These are phyloP conservation scores for Centrapalus pauciflorus DNA, from an alignment of 129 eudicot genomes.

Conservation along the genomic window DNA sequence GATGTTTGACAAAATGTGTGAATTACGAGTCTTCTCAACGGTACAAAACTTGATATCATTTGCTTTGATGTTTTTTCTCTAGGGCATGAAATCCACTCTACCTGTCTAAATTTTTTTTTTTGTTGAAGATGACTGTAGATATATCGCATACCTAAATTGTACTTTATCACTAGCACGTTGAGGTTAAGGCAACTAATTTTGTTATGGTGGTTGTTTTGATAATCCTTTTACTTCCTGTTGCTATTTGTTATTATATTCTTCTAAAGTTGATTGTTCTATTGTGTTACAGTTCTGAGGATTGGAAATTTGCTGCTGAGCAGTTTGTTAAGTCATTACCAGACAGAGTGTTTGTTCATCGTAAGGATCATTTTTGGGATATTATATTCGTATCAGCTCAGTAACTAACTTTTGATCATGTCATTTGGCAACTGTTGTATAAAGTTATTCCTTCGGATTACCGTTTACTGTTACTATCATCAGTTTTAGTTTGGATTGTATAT, in stretches of 20 bases:
- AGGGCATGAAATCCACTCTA: no score
- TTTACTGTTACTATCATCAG: background rate
- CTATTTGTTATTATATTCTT: background rate
- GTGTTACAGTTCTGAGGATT: constrained; percentile 72
- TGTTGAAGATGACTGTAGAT: no score
- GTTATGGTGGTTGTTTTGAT: background rate
- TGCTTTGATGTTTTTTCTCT: no score
- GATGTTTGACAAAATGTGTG: background rate
- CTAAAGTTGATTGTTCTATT: constrained; percentile 7
- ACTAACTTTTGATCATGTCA: background rate
- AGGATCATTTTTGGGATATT: constrained; percentile 30
- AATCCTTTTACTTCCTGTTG: background rate
- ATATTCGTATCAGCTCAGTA: background rate
- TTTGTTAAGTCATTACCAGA: constrained; percentile 75
- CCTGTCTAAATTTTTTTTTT: no score
- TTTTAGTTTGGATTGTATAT: background rate
- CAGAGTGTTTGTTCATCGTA: constrained; percentile 89
- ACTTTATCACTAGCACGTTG: no score
- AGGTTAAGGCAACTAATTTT: background rate
- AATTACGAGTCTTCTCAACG: background rate
- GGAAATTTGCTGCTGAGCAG: constrained; percentile 96
- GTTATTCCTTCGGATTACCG: background rate
- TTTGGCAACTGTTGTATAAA: background rate
- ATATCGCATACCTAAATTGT: no score
- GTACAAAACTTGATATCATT: no score